Conservation (phyloP, 805 yeast genomes). For the Schwanniomyces vanrijiae region DNA sequence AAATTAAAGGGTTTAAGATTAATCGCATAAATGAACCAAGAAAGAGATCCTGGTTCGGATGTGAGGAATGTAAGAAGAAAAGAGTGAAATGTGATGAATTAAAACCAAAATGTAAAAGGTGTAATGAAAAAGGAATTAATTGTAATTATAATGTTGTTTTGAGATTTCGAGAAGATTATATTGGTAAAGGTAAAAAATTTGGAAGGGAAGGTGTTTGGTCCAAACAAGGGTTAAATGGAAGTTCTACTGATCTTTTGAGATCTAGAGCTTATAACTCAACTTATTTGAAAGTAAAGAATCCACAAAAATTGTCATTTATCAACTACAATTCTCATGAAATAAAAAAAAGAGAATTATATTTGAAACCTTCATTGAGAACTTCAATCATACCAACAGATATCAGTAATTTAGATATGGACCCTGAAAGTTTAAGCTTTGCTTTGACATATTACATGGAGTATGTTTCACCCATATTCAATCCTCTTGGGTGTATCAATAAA, state of each 20-base stretch:
- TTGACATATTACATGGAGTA: slow-evolving; percentile 23
- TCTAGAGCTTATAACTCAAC: slow-evolving; percentile 10
- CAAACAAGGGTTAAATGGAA: slow-evolving; percentile 8
- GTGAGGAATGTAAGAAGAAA: slow-evolving; percentile 19
- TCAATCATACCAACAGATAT: slow-evolving; percentile 25
- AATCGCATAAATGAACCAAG: not conserved
- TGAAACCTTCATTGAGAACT: slow-evolving; percentile 13
- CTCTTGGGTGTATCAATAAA: slow-evolving; percentile 16
- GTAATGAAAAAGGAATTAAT: slow-evolving; percentile 12
- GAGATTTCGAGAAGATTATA: slow-evolving; percentile 27
- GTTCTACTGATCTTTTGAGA: slow-evolving; percentile 10
- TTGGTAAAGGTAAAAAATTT: slow-evolving; percentile 20
- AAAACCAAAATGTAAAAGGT: slow-evolving; percentile 22
- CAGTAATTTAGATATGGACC: slow-evolving; percentile 8
- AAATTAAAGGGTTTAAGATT: not conserved
- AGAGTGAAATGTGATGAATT: slow-evolving; percentile 27
- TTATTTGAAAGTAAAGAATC: slow-evolving; percentile 14
- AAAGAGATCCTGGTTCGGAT: slow-evolving; percentile 23
- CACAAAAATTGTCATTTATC: slow-evolving; percentile 15
- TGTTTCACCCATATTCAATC: slow-evolving; percentile 28
- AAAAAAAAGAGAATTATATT: not conserved
- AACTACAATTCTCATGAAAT: slow-evolving; percentile 17
- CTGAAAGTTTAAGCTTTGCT: slow-evolving; percentile 17
- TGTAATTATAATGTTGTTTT: slow-evolving; percentile 21
- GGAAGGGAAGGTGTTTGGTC: slow-evolving; percentile 30